Evolutionary conservation across 495 filamentous ascomycete genomes (phyloP).

Genomic region (Stereocaulon alpinum): DNA sequence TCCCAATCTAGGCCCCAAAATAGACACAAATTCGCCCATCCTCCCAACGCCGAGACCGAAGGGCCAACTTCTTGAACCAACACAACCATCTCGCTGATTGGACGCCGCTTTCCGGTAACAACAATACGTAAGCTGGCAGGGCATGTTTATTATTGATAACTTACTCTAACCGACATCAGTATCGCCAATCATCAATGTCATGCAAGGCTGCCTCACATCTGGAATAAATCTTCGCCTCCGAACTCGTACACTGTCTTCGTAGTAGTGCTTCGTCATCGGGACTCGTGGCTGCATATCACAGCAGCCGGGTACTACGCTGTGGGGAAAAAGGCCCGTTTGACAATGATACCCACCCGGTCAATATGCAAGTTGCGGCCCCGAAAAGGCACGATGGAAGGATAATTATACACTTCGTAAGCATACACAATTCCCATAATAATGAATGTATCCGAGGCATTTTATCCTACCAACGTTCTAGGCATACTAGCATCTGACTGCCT

Average conservation of each 20-base stretch:
- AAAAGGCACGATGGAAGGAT: conserved; percentile 53
- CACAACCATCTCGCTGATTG: too few relatives aligned
- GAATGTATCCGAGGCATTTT: background rate
- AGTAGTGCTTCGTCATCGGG: background rate
- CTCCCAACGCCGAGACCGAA: too few relatives aligned
- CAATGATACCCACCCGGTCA: background rate
- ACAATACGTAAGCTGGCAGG: too few relatives aligned
- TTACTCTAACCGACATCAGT: too few relatives aligned
- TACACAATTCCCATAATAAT: too few relatives aligned
- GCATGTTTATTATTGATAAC: too few relatives aligned
- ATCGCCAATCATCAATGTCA: too few relatives aligned
- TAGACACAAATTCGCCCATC: background rate
- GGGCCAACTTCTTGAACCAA: too few relatives aligned
- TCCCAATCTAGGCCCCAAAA: background rate
- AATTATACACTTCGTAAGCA: conserved; percentile 70
- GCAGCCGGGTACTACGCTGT: background rate
- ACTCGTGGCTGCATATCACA: background rate
- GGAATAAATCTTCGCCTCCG: too few relatives aligned
- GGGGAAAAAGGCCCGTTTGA: background rate
- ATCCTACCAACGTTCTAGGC: background rate
- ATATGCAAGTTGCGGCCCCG: conserved; percentile 28
- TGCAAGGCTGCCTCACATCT: too few relatives aligned
- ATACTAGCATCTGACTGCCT: background rate
- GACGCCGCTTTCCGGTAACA: too few relatives aligned
- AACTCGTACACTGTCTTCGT: too few relatives aligned